phyloP scores from a whole-genome alignment of 2,329 filamentous ascomycete genomes.

The Beauveria rudraprayagi region DNA sequence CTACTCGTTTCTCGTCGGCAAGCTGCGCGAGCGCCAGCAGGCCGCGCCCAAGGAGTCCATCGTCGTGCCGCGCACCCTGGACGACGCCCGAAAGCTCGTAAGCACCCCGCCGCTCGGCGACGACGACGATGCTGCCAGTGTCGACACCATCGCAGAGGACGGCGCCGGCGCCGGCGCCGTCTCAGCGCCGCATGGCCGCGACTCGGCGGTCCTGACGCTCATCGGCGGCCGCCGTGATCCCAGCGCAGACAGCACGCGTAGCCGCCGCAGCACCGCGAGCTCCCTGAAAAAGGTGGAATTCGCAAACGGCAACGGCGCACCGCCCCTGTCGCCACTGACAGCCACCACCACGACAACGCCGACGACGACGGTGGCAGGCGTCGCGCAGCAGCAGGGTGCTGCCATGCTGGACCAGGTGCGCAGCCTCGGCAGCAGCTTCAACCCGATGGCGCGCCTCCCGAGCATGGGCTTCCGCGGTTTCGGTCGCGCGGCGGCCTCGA shows the following conservation, averaged over 20 bases:
- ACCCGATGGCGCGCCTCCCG: slow-evolving; percentile 72
- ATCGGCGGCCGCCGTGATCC: slow-evolving; percentile 69
- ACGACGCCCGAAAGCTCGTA: slow-evolving; percentile 85
- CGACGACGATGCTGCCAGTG: slow-evolving; percentile 51
- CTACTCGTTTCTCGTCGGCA: slow-evolving; percentile 87
- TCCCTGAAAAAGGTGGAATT: slow-evolving; percentile 53
- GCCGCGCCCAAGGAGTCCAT: slow-evolving; percentile 33
- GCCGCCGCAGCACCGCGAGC: slow-evolving; percentile 49
- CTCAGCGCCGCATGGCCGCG: slow-evolving; percentile 33
- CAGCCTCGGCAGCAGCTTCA: slow-evolving; percentile 70
- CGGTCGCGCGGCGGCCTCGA: slow-evolving; percentile 40
- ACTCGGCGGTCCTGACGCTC: slow-evolving; percentile 51
- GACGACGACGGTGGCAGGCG: slow-evolving; percentile 16
- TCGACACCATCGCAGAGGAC: slow-evolving; percentile 38
- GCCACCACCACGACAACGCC: not conserved
- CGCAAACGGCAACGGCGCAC: slow-evolving; percentile 26
- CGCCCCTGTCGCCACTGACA: not conserved
- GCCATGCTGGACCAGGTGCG: slow-evolving; percentile 73
- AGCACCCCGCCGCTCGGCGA: slow-evolving; percentile 53
- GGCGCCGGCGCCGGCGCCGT: slow-evolving; percentile 33
- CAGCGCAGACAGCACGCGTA: slow-evolving; percentile 66
- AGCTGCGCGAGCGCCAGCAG: slow-evolving; percentile 62
- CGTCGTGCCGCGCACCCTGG: slow-evolving; percentile 76
- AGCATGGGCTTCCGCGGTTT: slow-evolving; percentile 69
- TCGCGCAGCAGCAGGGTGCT: slow-evolving; percentile 35